Evolutionary conservation across 2,329 filamentous ascomycete genomes (phyloP).

Genomic region (Beauveria medogensis): DNA sequence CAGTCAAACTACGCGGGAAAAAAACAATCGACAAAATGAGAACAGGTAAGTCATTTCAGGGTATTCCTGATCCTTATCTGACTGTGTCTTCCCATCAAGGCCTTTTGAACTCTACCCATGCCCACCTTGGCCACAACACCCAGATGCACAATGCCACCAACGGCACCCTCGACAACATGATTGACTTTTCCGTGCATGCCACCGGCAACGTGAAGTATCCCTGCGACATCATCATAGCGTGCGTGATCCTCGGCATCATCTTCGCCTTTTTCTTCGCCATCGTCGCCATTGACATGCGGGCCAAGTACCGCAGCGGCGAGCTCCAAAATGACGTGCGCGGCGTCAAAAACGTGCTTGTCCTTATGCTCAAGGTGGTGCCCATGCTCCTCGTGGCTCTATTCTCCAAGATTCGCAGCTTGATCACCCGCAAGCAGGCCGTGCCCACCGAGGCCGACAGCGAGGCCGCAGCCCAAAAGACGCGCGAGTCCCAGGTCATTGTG

Average conservation of each 20-base stretch:
- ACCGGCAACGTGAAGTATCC: neutral
- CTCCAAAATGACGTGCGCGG: neutral
- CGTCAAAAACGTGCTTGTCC: neutral
- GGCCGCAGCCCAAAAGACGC: neutral
- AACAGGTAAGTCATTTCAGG: too few relatives aligned
- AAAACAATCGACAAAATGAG: too few relatives aligned
- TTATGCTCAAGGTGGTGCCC: neutral
- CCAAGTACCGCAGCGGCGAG: conserved; percentile 3
- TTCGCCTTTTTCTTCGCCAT: neutral
- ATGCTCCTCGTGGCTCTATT: neutral
- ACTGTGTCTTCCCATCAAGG: too few relatives aligned
- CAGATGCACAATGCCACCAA: neutral
- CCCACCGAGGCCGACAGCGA: neutral
- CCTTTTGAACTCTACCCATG: neutral
- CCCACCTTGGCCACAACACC: neutral
- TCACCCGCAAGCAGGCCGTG: neutral
- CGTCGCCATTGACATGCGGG: neutral
- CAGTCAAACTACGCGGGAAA: too few relatives aligned
- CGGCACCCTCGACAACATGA: neutral
- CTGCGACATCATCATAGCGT: neutral
- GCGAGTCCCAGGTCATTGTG: neutral
- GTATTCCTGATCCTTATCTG: too few relatives aligned
- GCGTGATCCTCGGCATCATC: neutral
- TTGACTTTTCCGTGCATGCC: neutral
- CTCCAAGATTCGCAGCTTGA: neutral